A percentile compares a stretch with the other conserved stretches of the same genome.
Evolutionary conservation across 176 grass and related monocot species (phyloP).

Genomic region (Ensete glaucum): DNA sequence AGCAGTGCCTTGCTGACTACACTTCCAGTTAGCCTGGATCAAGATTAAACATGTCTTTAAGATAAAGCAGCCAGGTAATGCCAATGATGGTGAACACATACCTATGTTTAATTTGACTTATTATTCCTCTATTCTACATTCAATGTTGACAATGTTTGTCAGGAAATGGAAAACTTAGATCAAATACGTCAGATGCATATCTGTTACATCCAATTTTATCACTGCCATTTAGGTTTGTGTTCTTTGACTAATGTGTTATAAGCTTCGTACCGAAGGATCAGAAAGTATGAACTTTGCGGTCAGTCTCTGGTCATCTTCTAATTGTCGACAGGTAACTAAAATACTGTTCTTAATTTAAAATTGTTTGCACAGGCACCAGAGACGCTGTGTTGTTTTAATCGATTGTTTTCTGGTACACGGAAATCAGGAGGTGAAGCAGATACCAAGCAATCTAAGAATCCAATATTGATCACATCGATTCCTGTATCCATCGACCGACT

Average conservation of each 20-base stretch:
- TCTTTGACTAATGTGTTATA: neutral
- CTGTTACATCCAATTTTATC: slow-evolving; percentile 11
- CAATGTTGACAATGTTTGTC: neutral
- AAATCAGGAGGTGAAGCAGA: slow-evolving; percentile 9
- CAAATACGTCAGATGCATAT: slow-evolving; percentile 3
- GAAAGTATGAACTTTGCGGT: neutral
- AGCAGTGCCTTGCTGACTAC: slow-evolving; percentile 31
- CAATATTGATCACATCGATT: neutral
- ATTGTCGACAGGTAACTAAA: no score
- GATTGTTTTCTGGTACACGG: no score
- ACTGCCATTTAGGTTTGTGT: slow-evolving; percentile 21
- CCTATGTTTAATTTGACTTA: neutral
- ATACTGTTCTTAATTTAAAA: neutral
- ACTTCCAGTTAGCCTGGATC: slow-evolving; percentile 24
- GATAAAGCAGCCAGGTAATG: slow-evolving; percentile 8
- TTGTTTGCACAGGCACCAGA: neutral
- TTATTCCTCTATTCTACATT: slow-evolving; percentile 2
- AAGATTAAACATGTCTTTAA: slow-evolving; percentile 20
- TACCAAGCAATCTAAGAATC: slow-evolving; percentile 11
- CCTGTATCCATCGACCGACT: slow-evolving; percentile 18
- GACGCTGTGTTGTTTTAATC: neutral
- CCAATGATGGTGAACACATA: neutral
- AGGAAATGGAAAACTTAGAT: slow-evolving; percentile 19
- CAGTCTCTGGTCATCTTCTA: neutral
- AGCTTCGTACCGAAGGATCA: neutral